phyloP scores from a whole-genome alignment of 129 eudicot genomes.

The Centaurea solstitialis region DNA sequence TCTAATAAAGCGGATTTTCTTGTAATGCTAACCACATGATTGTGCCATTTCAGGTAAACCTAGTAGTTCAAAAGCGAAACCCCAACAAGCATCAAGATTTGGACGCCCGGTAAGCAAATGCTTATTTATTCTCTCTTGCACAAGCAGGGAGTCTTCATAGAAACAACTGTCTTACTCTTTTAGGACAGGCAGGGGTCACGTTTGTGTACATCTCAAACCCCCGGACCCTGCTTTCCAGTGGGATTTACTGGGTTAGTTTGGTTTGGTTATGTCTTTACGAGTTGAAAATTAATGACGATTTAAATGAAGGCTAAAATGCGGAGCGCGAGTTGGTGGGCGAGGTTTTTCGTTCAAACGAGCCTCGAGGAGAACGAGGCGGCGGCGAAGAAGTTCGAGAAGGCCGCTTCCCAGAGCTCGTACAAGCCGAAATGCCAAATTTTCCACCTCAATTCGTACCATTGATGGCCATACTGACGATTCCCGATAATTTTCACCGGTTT shows the following conservation, averaged over 20 bases:
- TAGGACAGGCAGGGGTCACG: not conserved
- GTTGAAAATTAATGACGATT: constrained; percentile 9
- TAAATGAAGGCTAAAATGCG: constrained; percentile 71
- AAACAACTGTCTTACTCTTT: not conserved
- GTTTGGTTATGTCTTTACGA: not conserved
- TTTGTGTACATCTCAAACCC: not conserved
- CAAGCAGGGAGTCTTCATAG: not conserved
- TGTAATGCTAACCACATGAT: not conserved
- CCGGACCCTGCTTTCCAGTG: not conserved
- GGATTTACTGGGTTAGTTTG: not conserved
- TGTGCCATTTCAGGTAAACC: constrained; percentile 51
- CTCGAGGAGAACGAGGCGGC: constrained; percentile 75
- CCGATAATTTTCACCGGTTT: constrained; percentile 19
- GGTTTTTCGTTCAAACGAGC: constrained; percentile 73
- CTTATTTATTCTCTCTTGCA: not conserved
- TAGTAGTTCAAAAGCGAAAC: constrained; percentile 58
- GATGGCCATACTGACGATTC: constrained; percentile 24
- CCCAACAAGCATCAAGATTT: constrained; percentile 61
- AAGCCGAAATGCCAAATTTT: constrained; percentile 75
- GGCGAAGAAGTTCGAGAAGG: constrained; percentile 68
- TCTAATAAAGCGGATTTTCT: not conserved
- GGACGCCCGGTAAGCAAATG: constrained; percentile 72
- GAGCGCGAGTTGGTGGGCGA: constrained; percentile 79
- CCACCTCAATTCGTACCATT: constrained; percentile 68
- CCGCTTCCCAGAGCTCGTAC: constrained; percentile 50